Base-by-base conservation (phyloP, 2,329 filamentous ascomycete genomes). In the Clonostachys rosea region DNA sequence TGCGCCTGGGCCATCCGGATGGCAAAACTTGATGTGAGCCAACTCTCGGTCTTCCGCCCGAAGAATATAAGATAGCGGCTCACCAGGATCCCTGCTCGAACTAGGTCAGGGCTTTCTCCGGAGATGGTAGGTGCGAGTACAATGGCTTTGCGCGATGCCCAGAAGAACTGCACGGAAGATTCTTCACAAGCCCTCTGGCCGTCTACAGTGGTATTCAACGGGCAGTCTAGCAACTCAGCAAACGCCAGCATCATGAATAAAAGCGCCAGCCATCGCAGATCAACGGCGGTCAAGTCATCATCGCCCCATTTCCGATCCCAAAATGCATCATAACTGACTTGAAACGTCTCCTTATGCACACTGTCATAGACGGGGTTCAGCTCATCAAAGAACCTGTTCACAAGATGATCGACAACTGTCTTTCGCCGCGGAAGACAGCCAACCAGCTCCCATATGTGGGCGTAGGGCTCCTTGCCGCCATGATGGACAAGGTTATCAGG, bases 1-100 rank as follows among this genome's bases (percentile, higher is more conserved):
- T 71, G 67, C 1, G 66, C 67, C 48, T 69, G 65, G 6, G 68
- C 68, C 63, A 70, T 68, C 13, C 67, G 64, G 53, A 69, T 66
- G 2, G 68, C 68, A 40, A 71, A 69, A 49, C 66, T 66, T 5
- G 61, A 62, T 2, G 68, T 71, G 2, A 71, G 58, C 68, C 68
- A 71, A 6, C 60, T 61, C 49, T 70, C 68, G 0, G 67, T 59
- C 2, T 63, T 60, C 40, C 67, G 59, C 30, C 64, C 55, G n/a
- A 63, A 52, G 43, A 68, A 68, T 18, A 69, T 61, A 14, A 69
- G 56, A 50, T 70, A 70, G 0, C 65, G 59, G 7, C 65, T 70
- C 7, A 70, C 61, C 35, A 71, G 50, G 12, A 68, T 59, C 4
- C 67, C 68, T 12, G 67, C 66, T 34, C 68, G 54, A 1, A 70